Evolutionary conservation across 345 rosid genomes (phyloP).

Genomic region (Populus pruinosa): DNA sequence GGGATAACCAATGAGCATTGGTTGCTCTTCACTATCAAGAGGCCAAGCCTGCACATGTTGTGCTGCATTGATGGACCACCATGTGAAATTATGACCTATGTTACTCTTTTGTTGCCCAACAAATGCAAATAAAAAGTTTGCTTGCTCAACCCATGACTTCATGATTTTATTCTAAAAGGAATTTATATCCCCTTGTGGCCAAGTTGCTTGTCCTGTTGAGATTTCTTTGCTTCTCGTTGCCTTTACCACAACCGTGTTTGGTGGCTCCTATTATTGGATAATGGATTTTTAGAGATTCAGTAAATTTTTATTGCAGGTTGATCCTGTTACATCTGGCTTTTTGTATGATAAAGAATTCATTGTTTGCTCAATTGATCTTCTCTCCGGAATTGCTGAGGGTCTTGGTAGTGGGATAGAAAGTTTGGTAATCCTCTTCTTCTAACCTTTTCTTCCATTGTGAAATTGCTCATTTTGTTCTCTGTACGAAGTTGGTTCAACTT

Average conservation of each 20-base stretch:
- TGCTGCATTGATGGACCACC: background rate
- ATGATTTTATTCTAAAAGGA: background rate
- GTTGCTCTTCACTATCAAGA: background rate
- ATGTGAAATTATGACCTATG: background rate
- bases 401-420: conserved; percentile 89
- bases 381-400: conserved; percentile 93
- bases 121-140: background rate
- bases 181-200: background rate
- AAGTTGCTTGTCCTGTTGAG: background rate
- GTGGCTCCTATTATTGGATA: background rate
- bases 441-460: conserved; percentile 1
- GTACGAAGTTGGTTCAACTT: background rate
- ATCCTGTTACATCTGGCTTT: conserved; percentile 72
- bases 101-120: background rate
- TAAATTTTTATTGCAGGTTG: conserved; percentile 49
- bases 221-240: background rate
- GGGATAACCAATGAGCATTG: background rate
- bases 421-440: conserved; percentile 54
- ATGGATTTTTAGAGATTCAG: background rate
- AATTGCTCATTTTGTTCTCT: background rate
- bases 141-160: background rate
- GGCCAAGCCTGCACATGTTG: background rate
- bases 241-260: background rate
- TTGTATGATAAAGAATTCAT: conserved; percentile 85
- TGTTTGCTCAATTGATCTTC: conserved; percentile 90